Conservation (phyloP, 2,329 filamentous ascomycete genomes). For the Cercospora nicotianae region DNA sequence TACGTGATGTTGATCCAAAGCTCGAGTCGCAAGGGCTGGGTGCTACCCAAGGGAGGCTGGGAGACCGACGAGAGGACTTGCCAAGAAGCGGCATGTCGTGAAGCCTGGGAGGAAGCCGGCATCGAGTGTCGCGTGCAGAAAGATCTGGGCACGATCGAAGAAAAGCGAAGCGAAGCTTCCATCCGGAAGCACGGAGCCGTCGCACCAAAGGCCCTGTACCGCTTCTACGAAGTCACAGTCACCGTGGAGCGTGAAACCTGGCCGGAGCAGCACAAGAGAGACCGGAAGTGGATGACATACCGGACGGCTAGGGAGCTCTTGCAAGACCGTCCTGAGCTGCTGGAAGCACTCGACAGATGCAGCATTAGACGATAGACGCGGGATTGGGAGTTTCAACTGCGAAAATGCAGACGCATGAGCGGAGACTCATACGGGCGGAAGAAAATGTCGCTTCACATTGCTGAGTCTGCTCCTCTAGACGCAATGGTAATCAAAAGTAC, state of each 20-base stretch:
- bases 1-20: constrained; percentile 93
- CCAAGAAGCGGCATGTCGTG: constrained; percentile 77
- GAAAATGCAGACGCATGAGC: neutral
- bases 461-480: neutral
- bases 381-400: neutral
- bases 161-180: constrained; percentile 60
- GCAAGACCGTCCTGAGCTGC: constrained; percentile 76
- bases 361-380: constrained; percentile 34
- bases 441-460: constrained; percentile 29
- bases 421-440: neutral
- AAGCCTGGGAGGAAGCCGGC: constrained; percentile 98
- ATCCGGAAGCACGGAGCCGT: constrained; percentile 40
- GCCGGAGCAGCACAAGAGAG: constrained; percentile 92
- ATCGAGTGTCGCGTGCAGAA: constrained; percentile 81
- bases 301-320: constrained; percentile 76
- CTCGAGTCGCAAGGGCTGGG: constrained; percentile 87
- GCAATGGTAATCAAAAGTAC: neutral
- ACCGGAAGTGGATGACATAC: constrained; percentile 86
- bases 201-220: constrained; percentile 74
- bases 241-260: constrained; percentile 80
- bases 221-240: constrained; percentile 87
- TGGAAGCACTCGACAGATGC: constrained; percentile 82
- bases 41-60: constrained; percentile 96
- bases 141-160: constrained; percentile 82
- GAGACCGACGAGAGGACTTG: constrained; percentile 88